Conservation (phyloP, 2,329 filamentous ascomycete genomes). For the Cordyceps militaris region DNA sequence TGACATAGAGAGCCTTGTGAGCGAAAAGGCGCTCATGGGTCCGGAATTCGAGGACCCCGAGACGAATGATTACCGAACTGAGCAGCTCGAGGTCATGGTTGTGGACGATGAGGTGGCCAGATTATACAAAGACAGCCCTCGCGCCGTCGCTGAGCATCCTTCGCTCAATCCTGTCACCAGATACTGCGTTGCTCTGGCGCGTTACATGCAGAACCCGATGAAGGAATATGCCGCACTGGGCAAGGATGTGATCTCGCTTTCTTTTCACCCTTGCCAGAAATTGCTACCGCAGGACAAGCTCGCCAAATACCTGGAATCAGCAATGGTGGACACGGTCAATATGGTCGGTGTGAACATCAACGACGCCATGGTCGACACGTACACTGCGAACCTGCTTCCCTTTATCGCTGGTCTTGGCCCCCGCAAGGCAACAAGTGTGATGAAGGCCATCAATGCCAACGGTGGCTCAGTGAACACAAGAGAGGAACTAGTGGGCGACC, state of each 20-base stretch:
- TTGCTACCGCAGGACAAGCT: conserved; percentile 84
- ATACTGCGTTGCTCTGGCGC: conserved; percentile 84
- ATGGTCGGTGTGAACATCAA: conserved; percentile 93
- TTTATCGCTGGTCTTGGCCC: conserved; percentile 89
- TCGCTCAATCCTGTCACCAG: conserved; percentile 69
- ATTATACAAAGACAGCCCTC: conserved; percentile 83
- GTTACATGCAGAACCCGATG: conserved; percentile 91
- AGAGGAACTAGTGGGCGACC: conserved; percentile 82
- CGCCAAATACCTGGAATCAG: conserved; percentile 80
- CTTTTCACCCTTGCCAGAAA: conserved; percentile 85
- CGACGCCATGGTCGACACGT: conserved; percentile 73
- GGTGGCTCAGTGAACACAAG: conserved; percentile 78
- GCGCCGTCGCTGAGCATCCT: conserved; percentile 74
- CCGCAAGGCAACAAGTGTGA: conserved; percentile 71
- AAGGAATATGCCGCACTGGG: conserved; percentile 94
- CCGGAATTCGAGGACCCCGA: conserved; percentile 76
- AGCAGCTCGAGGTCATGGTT: conserved; percentile 79
- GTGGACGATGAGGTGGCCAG: conserved; percentile 97
- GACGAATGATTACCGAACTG: conserved; percentile 66
- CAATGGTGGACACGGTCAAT: conserved; percentile 98
- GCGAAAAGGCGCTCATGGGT: conserved; percentile 68
- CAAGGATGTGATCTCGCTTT: conserved; percentile 76
- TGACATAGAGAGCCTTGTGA: conserved; percentile 71
- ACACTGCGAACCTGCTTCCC: conserved; percentile 80
- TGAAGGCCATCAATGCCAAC: conserved; percentile 80